Base-by-base conservation (phyloP, 2,329 filamentous ascomycete species). In the Davidsoniella virescens region DNA sequence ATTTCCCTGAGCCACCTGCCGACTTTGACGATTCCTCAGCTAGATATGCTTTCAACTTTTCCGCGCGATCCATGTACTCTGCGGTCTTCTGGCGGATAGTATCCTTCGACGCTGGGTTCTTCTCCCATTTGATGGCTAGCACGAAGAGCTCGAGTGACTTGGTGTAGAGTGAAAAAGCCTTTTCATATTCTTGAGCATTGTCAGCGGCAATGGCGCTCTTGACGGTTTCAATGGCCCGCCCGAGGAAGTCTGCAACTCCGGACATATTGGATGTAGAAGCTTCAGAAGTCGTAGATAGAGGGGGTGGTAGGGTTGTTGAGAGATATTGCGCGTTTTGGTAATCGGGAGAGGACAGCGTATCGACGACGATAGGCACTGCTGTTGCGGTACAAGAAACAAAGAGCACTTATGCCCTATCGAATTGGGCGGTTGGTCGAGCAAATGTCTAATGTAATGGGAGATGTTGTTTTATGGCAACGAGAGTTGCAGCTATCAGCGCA, bases 41-140 rank as follows among this genome's bases (percentile, higher is more conserved):
- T 39, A 98, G 70, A 63, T 96, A 92, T 51, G 82, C 79, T 68
- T 98, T 98, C 56, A 98, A 78, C 71, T 96, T 96, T 71, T 98
- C 92, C 56, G 92, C 92, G 55, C 92, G 86, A 67, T 95, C 90
- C 83, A 98, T 94, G 72, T 98, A 98, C 64, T 95, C 90, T 59
- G 75, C 84, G 17, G 88, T 87, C 71, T 96, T 96, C 59, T 84
- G 80, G 58, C 92, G 83, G 65, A 98, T 95, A 77, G 94, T 94
- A 63, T 93, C 87, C 72, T 96, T 96, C 56, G 87, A 88, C 59
- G 88, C 90, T 56, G 84, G 80, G 69, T 95, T 96, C 76, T 96
- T 98, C 71, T 98, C 92, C 90, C 90, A 98, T 73, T 98, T 98
- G 54, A 98, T 75, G 33, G 92, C 92, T 54, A 96, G 84, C 84